Percentiles rank a stretch among this genome's conserved stretches.
These are phyloP conservation scores for Ceriops zippeliana DNA, from an alignment of 345 rosid species.

Conservation along the genomic window DNA sequence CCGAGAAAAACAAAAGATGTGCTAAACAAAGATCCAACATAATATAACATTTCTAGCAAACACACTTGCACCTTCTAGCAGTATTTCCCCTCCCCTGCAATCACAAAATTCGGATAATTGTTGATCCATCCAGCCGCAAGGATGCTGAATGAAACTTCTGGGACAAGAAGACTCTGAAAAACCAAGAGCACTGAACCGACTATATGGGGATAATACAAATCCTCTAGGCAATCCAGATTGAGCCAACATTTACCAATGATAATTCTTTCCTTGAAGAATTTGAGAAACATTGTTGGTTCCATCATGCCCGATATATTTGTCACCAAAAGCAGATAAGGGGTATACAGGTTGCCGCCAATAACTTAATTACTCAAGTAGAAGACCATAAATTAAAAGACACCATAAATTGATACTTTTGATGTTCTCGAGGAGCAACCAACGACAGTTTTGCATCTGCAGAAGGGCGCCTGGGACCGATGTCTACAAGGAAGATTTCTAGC, in stretches of 20 bases:
- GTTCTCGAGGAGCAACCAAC: conserved; percentile 8
- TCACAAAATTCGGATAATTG: conserved; percentile 29
- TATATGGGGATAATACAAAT: conserved; percentile 21
- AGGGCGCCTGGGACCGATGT: conserved; percentile 16
- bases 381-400: conserved; percentile 25
- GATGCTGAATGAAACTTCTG: conserved; percentile 16
- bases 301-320: conserved; percentile 16
- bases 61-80: conserved; percentile 21
- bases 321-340: conserved; percentile 24
- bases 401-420: conserved; percentile 9
- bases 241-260: conserved; percentile 9
- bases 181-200: conserved; percentile 17
- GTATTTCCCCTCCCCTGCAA: conserved; percentile 38
- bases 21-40: conserved; percentile 17
- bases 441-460: conserved; percentile 16
- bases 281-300: conserved; percentile 8
- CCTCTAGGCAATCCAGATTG: conserved; percentile 24
- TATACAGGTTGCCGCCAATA: conserved; percentile 26
- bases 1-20: conserved; percentile 11
- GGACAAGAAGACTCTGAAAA: conserved; percentile 23
- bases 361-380: conserved; percentile 30
- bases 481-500: conserved; percentile 18
- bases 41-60: conserved; percentile 18
- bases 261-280: conserved; percentile 20
- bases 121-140: conserved; percentile 16